Conservation (phyloP, 78 protist genomes). For the Reticulomyxa filosa region DNA sequence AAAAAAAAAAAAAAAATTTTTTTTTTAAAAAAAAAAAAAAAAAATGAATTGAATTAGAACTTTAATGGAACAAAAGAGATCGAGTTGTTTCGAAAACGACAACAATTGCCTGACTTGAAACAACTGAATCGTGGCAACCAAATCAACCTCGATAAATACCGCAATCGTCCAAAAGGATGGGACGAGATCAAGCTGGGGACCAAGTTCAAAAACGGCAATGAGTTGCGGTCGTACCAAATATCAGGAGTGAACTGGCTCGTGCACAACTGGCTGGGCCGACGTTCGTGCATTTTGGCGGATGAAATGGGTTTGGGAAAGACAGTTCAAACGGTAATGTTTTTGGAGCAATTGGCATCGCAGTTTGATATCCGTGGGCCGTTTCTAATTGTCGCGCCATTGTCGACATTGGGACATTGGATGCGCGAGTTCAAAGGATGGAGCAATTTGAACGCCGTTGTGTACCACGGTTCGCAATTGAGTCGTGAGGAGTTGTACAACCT, state of each 20-base stretch:
- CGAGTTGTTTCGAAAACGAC: too few relatives aligned
- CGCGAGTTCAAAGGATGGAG: slow-evolving; percentile 11
- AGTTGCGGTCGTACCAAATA: slow-evolving; percentile 55
- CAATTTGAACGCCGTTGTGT: not conserved
- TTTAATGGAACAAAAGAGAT: too few relatives aligned
- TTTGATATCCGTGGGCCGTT: slow-evolving; percentile 17
- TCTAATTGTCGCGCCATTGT: slow-evolving; percentile 26
- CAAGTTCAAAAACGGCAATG: not conserved
- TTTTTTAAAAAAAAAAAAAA: too few relatives aligned
- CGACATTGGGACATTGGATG: slow-evolving; percentile 16
- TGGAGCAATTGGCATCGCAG: not conserved
- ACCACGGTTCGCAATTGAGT: slow-evolving; percentile 9
- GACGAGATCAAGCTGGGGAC: too few relatives aligned
- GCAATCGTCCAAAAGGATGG: too few relatives aligned
- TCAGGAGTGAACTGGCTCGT: slow-evolving; percentile 47
- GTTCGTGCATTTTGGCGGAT: slow-evolving; percentile 16
- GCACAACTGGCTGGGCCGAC: slow-evolving; percentile 6
- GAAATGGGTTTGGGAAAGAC: slow-evolving; percentile 34
- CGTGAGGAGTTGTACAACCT: not conserved
- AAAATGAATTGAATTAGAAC: too few relatives aligned
- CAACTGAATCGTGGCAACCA: too few relatives aligned
- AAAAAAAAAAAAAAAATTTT: too few relatives aligned
- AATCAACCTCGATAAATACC: too few relatives aligned
- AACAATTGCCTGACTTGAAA: too few relatives aligned
- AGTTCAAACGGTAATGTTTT: not conserved